A percentile compares a stretch with the other conserved stretches of the same genome.
Evolutionary conservation across 306 rosid species (phyloP).

Genomic region (Geum urbanum): DNA sequence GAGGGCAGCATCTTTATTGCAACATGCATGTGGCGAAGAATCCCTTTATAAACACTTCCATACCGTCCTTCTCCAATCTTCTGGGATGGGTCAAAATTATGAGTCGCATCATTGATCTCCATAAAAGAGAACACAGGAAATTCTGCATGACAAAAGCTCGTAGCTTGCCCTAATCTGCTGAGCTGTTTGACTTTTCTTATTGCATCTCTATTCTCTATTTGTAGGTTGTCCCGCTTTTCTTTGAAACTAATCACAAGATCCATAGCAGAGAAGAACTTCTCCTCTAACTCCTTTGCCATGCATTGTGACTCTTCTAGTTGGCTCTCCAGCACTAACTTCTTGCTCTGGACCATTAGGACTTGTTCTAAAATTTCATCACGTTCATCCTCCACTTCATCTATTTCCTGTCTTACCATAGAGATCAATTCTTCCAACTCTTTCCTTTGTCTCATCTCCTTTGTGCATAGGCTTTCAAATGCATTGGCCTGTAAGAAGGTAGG

Average conservation of each 20-base stretch:
- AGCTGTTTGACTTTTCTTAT: conserved; percentile 46
- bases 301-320: conserved; percentile 46
- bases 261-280: conserved; percentile 71
- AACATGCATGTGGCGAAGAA: conserved; percentile 71
- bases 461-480: conserved; percentile 43
- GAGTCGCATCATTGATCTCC: conserved; percentile 82
- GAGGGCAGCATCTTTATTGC: conserved; percentile 93
- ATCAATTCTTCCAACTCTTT: conserved; percentile 55
- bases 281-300: conserved; percentile 60
- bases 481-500: conserved; percentile 50
- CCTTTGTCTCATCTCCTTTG: conserved; percentile 49
- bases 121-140: conserved; percentile 75
- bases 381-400: conserved; percentile 44
- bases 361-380: conserved; percentile 38
- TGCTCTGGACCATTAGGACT: conserved; percentile 41
- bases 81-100: conserved; percentile 82
- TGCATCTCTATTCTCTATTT: conserved; percentile 49
- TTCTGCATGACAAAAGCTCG: conserved; percentile 38
- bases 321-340: conserved; percentile 42
- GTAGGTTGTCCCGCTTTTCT: conserved; percentile 67
- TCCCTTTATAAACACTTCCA: conserved; percentile 83
- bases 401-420: conserved; percentile 44
- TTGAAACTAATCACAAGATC: conserved; percentile 69
- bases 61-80: conserved; percentile 83
- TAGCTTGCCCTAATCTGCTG: conserved; percentile 37